Evolutionary conservation across 73 alveolate species (phyloP), one percentile per base, ranked within the genome.

Genomic region (Blepharisma japonicum): DNA sequence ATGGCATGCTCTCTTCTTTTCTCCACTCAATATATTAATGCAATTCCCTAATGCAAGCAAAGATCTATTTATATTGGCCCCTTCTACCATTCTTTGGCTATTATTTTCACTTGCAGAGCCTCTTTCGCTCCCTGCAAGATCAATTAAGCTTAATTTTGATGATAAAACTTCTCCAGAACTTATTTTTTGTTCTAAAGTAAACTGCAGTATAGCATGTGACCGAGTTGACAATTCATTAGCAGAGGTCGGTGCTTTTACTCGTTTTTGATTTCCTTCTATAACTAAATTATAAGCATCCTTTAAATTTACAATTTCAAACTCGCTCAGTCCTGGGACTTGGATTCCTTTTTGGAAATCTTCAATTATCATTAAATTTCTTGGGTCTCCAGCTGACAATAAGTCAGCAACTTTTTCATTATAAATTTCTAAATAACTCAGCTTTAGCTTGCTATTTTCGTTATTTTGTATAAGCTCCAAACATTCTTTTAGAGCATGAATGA

Each of bases 51-150:
- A 87, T 27, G 99, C 98, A 77, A 96, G 84, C 71, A 96, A 80
- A 6, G 97, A 87, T 68, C 95, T 83, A 68, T 96, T 96, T 71
- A 96, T 96, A 86, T 96, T 96, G 48, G 99, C 99, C 54, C 99
- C 99, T 86, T 96, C 99, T 67, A 96, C 79, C 84, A 96, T 80
- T 68, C 99, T 92, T n/a, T 90, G 77, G 98, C 99, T 99, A 74
- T 93, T 90, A 80, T 92, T 91, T 77, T 93, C 87, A 14, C 97
- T 96, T 54, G 88, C 86, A 47, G 96, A 74, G 45, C 96, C 98
- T 50, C 98, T 66, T 71, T 96, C 99, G 82, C 98, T 90, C 4
- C 99, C 99, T 18, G 99, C 99, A 49, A 96, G 85, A 91, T 96
- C 99, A 48, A 96, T 95, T 68, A 96, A 81, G 68, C 93, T 81